Conservation (phyloP, 2,329 filamentous ascomycete species). For the Ophiostoma triangulosporum region DNA sequence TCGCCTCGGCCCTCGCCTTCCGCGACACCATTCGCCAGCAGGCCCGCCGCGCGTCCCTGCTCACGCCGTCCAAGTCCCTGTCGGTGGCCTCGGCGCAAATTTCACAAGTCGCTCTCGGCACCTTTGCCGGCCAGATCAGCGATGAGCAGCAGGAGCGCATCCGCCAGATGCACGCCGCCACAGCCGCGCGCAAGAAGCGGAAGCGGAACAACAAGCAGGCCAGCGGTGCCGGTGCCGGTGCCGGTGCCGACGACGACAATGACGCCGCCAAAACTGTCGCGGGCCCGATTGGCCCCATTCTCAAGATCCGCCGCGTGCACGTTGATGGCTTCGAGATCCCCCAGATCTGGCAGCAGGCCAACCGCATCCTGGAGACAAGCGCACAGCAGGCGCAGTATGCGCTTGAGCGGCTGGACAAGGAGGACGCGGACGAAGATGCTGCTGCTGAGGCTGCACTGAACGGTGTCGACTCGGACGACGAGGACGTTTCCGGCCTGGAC, state of each 20-base stretch:
- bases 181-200: conserved; percentile 54
- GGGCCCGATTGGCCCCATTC: conserved; percentile 48
- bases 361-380: conserved; percentile 56
- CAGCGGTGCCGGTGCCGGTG: background rate
- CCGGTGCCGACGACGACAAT: background rate
- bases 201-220: conserved; percentile 37
- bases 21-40: conserved; percentile 45
- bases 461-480: conserved; percentile 12
- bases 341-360: conserved; percentile 91
- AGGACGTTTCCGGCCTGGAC: no score
- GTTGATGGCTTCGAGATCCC: conserved; percentile 74
- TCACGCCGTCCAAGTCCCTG: conserved; percentile 57
- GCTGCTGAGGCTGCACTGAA: conserved; percentile 20
- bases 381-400: conserved; percentile 34
- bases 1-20: conserved; percentile 33
- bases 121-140: conserved; percentile 59
- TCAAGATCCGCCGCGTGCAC: conserved; percentile 74
- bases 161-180: conserved; percentile 27
- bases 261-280: conserved; percentile 52
- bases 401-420: conserved; percentile 36
- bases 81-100: conserved; percentile 57
- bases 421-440: conserved; percentile 22
- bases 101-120: conserved; percentile 69
- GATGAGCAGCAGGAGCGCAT: conserved; percentile 57
- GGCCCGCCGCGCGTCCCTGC: conserved; percentile 55